phyloP scores from a whole-genome alignment of 1,284 basidiomycete species.

The Ganoderma lucidum region DNA sequence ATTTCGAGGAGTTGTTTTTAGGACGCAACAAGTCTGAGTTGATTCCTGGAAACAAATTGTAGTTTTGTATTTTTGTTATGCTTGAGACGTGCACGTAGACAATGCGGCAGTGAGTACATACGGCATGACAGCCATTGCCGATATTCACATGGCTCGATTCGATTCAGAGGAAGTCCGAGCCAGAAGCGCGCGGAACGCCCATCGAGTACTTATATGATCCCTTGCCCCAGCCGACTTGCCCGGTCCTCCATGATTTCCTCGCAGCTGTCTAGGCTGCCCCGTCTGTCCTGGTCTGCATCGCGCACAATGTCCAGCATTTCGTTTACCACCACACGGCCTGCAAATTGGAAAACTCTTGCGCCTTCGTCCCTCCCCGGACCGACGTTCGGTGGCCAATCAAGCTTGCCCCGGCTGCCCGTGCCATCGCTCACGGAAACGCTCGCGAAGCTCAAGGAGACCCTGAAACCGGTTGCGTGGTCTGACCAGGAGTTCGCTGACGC shows the following conservation, averaged over 20 bases:
- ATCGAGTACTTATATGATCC: slow-evolving; percentile 5
- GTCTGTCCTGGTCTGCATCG: slow-evolving; percentile 27
- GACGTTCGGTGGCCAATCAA: slow-evolving; percentile 49
- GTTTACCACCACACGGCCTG: slow-evolving; percentile 37
- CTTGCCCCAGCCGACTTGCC: slow-evolving; percentile 8
- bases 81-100: too few relatives aligned
- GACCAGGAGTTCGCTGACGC: slow-evolving; percentile 62
- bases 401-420: slow-evolving; percentile 71
- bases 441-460: slow-evolving; percentile 61
- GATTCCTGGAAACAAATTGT: neutral
- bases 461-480: slow-evolving; percentile 72
- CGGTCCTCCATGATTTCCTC: slow-evolving; percentile 25
- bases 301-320: slow-evolving; percentile 34
- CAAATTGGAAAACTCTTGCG: slow-evolving; percentile 53
- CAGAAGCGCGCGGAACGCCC: neutral
- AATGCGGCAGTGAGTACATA: too few relatives aligned
- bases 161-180: neutral
- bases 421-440: slow-evolving; percentile 66
- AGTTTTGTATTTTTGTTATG: too few relatives aligned
- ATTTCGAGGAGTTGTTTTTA: neutral
- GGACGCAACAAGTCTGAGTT: too few relatives aligned
- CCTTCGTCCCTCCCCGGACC: slow-evolving; percentile 48
- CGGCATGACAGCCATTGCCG: neutral
- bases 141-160: slow-evolving; percentile 5
- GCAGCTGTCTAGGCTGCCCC: slow-evolving; percentile 23